These are phyloP conservation scores for Vitis cinerea DNA, from an alignment of 164 flowering plant genomes.

Conservation along the genomic window DNA sequence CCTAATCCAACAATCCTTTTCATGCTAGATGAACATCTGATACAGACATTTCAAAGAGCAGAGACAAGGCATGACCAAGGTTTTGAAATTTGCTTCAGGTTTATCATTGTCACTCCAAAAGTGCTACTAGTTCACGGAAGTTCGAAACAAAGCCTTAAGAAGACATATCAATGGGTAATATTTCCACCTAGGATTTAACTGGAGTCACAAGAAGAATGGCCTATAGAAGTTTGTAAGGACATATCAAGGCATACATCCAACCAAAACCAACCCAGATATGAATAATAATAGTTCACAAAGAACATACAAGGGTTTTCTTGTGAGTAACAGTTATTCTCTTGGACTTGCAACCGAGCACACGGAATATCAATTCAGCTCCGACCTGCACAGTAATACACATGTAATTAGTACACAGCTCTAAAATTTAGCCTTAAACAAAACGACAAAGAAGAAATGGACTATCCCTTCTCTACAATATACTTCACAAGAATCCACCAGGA, in stretches of 20 bases:
- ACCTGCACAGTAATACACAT: conserved; percentile 44
- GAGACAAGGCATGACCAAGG: too few species aligned
- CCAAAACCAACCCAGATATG: background rate
- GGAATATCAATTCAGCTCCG: conserved; percentile 80
- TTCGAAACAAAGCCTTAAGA: background rate
- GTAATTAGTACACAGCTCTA: background rate
- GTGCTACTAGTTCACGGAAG: background rate
- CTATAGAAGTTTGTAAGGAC: background rate
- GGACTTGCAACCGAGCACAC: conserved; percentile 94
- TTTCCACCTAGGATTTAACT: too few species aligned
- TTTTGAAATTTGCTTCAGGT: too few species aligned
- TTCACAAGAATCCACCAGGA: background rate
- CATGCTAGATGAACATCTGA: too few species aligned
- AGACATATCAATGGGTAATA: too few species aligned
- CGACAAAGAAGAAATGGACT: background rate
- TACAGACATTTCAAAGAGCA: too few species aligned
- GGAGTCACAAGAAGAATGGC: too few species aligned
- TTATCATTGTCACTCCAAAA: too few species aligned
- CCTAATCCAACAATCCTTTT: too few species aligned
- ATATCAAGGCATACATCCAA: background rate
- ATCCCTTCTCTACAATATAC: background rate
- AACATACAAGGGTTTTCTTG: conserved; percentile 90
- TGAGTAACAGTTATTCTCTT: conserved; percentile 93
- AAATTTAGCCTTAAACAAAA: background rate
- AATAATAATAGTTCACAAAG: background rate